A percentile compares a stretch with the other conserved stretches of the same genome.
Evolutionary conservation across 495 filamentous ascomycete genomes (phyloP).

Genomic region (Xylaria cubensis): DNA sequence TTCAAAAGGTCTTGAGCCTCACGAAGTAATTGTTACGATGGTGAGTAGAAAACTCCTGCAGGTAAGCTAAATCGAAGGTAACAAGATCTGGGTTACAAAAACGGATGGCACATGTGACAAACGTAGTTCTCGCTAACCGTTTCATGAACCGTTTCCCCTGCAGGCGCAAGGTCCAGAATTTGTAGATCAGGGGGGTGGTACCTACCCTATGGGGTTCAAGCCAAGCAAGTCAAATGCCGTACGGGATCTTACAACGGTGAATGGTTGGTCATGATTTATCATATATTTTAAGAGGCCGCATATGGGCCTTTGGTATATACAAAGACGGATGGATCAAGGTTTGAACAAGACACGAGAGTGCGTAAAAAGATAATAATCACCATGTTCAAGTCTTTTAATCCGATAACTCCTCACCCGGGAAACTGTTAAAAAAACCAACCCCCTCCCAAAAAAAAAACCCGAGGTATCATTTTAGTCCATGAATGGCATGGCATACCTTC

Average conservation of each 20-base stretch:
- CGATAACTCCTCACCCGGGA: constrained; percentile 7
- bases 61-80: too few species aligned
- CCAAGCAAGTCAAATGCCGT: constrained; percentile 1
- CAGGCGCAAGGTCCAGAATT: too few species aligned
- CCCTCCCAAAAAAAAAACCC: neutral
- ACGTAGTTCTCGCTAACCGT: too few species aligned
- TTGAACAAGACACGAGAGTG: neutral
- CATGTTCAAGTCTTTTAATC: constrained; percentile 12
- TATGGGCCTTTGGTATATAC: constrained; percentile 10
- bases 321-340: neutral
- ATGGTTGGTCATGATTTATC: constrained; percentile 10
- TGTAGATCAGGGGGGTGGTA: too few species aligned
- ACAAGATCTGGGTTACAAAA: too few species aligned
- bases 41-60: too few species aligned
- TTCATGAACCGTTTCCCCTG: too few species aligned
- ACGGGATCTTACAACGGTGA: neutral
- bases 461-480: neutral
- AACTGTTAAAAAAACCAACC: neutral
- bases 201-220: neutral
- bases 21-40: too few species aligned
- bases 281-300: constrained; percentile 5
- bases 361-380: neutral
- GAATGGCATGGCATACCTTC: constrained; percentile 88
- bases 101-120: too few species aligned
- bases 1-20: too few species aligned